These are phyloP conservation scores for Blechomonas ayalai DNA, from an alignment of 208 protist species.

Conservation along the genomic window DNA sequence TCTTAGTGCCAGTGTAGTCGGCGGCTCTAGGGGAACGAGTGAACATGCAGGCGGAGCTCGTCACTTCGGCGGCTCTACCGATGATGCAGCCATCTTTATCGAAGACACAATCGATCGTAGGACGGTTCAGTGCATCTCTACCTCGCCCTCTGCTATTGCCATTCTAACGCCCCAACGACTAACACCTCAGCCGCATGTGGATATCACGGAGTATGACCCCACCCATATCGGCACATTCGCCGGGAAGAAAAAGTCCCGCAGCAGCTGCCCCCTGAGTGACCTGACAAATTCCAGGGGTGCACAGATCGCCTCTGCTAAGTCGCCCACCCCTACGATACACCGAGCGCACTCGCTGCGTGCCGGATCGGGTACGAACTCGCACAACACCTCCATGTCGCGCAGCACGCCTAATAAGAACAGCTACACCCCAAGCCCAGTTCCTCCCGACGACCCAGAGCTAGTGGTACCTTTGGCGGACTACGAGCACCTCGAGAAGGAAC, in stretches of 20 bases:
- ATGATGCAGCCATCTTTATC: slow-evolving; percentile 78
- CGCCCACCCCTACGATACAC: slow-evolving; percentile 40
- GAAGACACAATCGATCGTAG: slow-evolving; percentile 71
- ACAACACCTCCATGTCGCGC: slow-evolving; percentile 12
- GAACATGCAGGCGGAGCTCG: too few species aligned
- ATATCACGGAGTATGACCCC: slow-evolving; percentile 69
- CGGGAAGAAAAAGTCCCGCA: slow-evolving; percentile 4
- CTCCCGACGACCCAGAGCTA: slow-evolving; percentile 16
- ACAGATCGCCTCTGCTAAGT: slow-evolving; percentile 27
- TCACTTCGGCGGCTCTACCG: slow-evolving; percentile 54
- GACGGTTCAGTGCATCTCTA: slow-evolving; percentile 63
- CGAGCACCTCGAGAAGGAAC: slow-evolving; percentile 57
- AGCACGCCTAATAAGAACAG: slow-evolving; percentile 6
- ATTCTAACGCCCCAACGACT: slow-evolving; percentile 73
- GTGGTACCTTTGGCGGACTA: slow-evolving; percentile 46
- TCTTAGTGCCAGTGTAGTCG: too few species aligned
- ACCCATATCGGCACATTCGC: slow-evolving; percentile 25
- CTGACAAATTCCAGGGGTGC: slow-evolving; percentile 20
- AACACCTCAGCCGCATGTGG: slow-evolving; percentile 19
- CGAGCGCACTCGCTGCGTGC: slow-evolving; percentile 5
- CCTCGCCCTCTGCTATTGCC: slow-evolving; percentile 56
- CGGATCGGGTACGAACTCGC: slow-evolving; percentile 7
- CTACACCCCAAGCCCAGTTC: slow-evolving; percentile 2
- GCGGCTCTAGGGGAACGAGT: too few species aligned
- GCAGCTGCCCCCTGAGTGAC: slow-evolving; percentile 25